Evolutionary conservation across 257 asterid species (phyloP).

Genomic region (Nyctanthes arbortristis): DNA sequence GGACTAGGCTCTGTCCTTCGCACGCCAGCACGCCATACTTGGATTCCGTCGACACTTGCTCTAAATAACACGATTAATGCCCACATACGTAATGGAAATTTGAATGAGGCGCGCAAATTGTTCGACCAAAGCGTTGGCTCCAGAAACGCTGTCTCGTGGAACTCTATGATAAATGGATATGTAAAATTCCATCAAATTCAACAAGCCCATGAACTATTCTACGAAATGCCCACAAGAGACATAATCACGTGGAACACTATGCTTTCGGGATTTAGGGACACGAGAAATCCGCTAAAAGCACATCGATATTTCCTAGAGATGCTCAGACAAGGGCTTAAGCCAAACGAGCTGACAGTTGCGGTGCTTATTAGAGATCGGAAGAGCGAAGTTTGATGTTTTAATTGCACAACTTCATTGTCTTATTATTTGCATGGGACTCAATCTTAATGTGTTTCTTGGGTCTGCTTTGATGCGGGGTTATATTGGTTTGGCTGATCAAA

Average conservation of each 20-base stretch:
- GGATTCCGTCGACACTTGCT: conserved; percentile 28
- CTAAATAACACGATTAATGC: conserved; percentile 45
- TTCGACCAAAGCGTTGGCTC: conserved; percentile 52
- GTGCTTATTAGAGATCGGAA: conserved; percentile 51
- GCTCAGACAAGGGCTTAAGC: conserved; percentile 39
- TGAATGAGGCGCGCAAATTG: conserved; percentile 49
- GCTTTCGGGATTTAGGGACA: conserved; percentile 68
- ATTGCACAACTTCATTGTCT: conserved; percentile 65
- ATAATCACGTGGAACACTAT: conserved; percentile 76
- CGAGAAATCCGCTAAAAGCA: conserved; percentile 36
- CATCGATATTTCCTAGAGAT: conserved; percentile 43
- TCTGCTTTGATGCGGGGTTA: conserved; percentile 82
- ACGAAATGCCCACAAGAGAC: conserved; percentile 68
- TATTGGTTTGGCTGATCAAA: conserved; percentile 40
- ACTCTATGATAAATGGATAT: conserved; percentile 59
- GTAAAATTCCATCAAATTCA: conserved; percentile 33
- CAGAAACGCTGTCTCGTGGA: conserved; percentile 74
- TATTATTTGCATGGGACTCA: conserved; percentile 43
- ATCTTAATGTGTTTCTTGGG: conserved; percentile 55
- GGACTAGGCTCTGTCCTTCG: conserved; percentile 13
- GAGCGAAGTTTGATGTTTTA: conserved; percentile 39
- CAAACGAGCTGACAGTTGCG: conserved; percentile 64
- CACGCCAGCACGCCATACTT: conserved; percentile 30
- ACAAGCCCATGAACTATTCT: conserved; percentile 62
- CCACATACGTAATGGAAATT: conserved; percentile 39